Conservation (phyloP, 2,329 filamentous ascomycete species). For the Harringtonia aguacate region DNA sequence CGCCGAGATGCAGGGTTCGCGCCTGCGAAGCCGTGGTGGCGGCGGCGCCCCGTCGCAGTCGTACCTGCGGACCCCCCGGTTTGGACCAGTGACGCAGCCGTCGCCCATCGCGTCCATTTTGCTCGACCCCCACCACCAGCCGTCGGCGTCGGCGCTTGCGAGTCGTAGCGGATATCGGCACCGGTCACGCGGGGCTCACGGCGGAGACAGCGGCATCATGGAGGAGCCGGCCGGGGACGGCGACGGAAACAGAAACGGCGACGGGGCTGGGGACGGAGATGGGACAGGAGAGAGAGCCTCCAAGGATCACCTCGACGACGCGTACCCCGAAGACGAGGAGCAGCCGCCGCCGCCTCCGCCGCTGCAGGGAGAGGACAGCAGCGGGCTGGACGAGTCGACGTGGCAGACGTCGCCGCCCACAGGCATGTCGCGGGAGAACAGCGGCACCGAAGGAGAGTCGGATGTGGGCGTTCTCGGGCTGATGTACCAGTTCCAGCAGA, state of each 20-base stretch:
- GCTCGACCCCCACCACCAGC: slow-evolving; percentile 67
- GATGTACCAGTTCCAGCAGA: slow-evolving; percentile 48
- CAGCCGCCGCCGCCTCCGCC: slow-evolving; percentile 1
- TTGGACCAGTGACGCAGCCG: slow-evolving; percentile 31
- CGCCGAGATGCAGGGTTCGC: slow-evolving; percentile 44
- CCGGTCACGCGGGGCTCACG: slow-evolving; percentile 33
- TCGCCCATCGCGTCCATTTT: slow-evolving; percentile 65
- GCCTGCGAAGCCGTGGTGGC: slow-evolving; percentile 30
- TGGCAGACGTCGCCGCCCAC: slow-evolving; percentile 48
- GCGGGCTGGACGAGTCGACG: slow-evolving; percentile 41
- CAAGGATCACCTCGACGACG: slow-evolving; percentile 13
- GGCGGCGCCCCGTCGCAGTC: slow-evolving; percentile 21
- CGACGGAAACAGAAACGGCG: neutral
- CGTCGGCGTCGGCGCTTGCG: slow-evolving; percentile 35
- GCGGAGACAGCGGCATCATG: slow-evolving; percentile 38
- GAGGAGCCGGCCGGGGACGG: slow-evolving; percentile 41
- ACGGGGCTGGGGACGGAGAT: slow-evolving; percentile 11
- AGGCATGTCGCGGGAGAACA: slow-evolving; percentile 41
- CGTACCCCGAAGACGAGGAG: slow-evolving; percentile 43
- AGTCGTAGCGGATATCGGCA: slow-evolving; percentile 35
- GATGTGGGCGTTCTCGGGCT: slow-evolving; percentile 46
- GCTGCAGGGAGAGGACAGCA: slow-evolving; percentile 39
- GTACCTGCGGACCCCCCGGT: slow-evolving; percentile 27
- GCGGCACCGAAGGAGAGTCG: slow-evolving; percentile 32
- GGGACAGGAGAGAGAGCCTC: slow-evolving; percentile 19